Evolutionary conservation across 352 stramenopile genomes (phyloP).

Genomic region (Elongisporangium senticosum): DNA sequence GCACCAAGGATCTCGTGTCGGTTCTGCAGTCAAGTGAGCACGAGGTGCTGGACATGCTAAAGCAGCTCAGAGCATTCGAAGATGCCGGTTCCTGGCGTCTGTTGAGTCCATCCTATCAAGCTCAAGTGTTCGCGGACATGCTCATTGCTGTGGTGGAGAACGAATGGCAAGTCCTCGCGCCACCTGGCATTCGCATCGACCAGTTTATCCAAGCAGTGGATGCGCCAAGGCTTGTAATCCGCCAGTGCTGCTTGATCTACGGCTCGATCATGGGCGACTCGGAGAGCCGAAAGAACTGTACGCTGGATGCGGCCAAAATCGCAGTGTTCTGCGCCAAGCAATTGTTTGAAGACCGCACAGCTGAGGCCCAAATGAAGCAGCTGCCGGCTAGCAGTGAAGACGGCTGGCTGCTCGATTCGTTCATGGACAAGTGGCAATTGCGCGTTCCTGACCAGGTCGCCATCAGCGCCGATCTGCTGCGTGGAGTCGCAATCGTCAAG

Average conservation of each 20-base stretch:
- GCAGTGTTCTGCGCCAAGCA: constrained; percentile 66
- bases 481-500: constrained; percentile 53
- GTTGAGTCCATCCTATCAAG: constrained; percentile 48
- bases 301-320: constrained; percentile 52
- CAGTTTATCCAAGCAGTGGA: constrained; percentile 23
- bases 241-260: constrained; percentile 70
- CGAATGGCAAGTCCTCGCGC: constrained; percentile 47
- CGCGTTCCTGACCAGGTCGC: constrained; percentile 60
- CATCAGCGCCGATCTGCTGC: constrained; percentile 60
- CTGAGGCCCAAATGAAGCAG: constrained; percentile 30
- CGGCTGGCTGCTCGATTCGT: constrained; percentile 48
- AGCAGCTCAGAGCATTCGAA: constrained; percentile 61
- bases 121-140: constrained; percentile 61
- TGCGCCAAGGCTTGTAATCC: constrained; percentile 23
- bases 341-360: constrained; percentile 60
- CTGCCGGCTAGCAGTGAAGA: constrained; percentile 15
- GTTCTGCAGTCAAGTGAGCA: constrained; percentile 57
- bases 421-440: constrained; percentile 82
- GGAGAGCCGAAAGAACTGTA: constrained; percentile 26
- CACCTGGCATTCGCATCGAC: constrained; percentile 34
- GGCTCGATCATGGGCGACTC: constrained; percentile 18
- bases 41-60: constrained; percentile 56
- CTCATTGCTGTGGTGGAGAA: constrained; percentile 69
- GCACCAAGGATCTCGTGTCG: constrained; percentile 52
- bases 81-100: constrained; percentile 66